Percentiles rank a stretch among this genome's conserved stretches.
Conservation (phyloP, 495 filamentous ascomycete genomes). For the Aspergillus nidulans region DNA sequence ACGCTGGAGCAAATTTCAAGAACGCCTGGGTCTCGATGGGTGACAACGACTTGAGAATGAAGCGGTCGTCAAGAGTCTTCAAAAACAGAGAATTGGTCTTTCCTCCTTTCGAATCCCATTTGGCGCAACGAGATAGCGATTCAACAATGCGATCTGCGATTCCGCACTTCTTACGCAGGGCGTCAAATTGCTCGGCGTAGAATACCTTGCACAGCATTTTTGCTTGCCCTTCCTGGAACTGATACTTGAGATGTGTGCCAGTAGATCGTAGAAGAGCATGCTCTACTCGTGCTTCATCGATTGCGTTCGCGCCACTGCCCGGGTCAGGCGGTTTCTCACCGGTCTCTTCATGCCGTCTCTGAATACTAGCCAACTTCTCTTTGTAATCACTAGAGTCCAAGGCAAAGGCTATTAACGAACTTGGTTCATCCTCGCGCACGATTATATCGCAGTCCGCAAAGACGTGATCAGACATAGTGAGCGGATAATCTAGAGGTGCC, state of each 20-base stretch:
- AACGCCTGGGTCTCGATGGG: conserved; percentile 91
- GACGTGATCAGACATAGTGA: conserved; percentile 84
- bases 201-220: conserved; percentile 98
- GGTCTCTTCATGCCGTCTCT: conserved; percentile 49
- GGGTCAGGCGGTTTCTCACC: conserved; percentile 22
- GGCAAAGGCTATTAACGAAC: conserved; percentile 90
- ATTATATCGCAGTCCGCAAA: conserved; percentile 98
- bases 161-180: conserved; percentile 85
- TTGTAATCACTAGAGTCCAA: conserved; percentile 81
- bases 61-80: conserved; percentile 91
- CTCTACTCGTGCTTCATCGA: conserved; percentile 58
- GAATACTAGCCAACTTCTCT: conserved; percentile 68
- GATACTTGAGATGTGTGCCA: conserved; percentile 89
- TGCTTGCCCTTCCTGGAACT: conserved; percentile 84
- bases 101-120: conserved; percentile 98
- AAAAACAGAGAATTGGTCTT: conserved; percentile 98
- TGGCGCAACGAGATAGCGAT: conserved; percentile 87
- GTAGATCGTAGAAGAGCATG: conserved; percentile 73
- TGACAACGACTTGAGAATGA: conserved; percentile 86
- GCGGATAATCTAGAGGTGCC: conserved; percentile 89
- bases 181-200: conserved; percentile 97
- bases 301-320: conserved; percentile 28
- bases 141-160: conserved; percentile 92
- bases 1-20: conserved; percentile 88
- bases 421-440: conserved; percentile 94